Base-by-base conservation (phyloP, 768 basidiomycete species). In the Cystofilobasidium macerans region DNA sequence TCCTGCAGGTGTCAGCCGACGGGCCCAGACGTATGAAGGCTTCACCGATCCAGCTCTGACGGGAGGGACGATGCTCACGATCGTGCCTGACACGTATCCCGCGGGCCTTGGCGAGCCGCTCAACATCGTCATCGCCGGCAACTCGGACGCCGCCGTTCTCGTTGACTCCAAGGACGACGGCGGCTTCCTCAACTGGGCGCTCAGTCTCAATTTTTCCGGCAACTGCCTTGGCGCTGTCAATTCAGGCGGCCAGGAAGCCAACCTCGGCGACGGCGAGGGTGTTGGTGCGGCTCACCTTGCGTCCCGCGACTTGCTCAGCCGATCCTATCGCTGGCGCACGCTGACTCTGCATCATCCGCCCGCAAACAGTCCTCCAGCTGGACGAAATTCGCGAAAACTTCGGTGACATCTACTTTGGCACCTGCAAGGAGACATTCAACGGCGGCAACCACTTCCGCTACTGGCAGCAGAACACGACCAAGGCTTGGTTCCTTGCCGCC, bases 361-460 rank as follows among this genome's bases (percentile, higher is more conserved):
- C 48, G 24, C 36, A 12, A 18, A 2, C 72, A 89, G 88, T 80
- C 67, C 88, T 90, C 74, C 85, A 95, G 74, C 86, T 86, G 0
- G 83, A 84, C 11, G 86, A 86, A n/a, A 83, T 93, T 30, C 81
- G 92, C 40, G 91, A 83, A 82, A 82, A 91, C 73, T 97, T 88
- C 74, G 84, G 83, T 11, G 84, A 94, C 71, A 82, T 84, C 0
- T 78, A 83, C 60, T 75, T 92, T n/a, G 92, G 92, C 0, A 82
- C 90, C 0, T 94, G 92, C 76, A 78, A 82, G 70, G 91, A 95
- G 76, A 87, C 88, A 2, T 81, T 93, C 47, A 73, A 87, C 70
- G 91, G 91, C 1, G 92, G 92, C 8, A 82, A 87, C 72, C 91
- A 95, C 73, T 83, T 91, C 73, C 82, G 91, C 45, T 93, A 91